These are phyloP conservation scores for Parmelia sp. DNA, from an alignment of 495 filamentous ascomycete species.

Conservation along the genomic window DNA sequence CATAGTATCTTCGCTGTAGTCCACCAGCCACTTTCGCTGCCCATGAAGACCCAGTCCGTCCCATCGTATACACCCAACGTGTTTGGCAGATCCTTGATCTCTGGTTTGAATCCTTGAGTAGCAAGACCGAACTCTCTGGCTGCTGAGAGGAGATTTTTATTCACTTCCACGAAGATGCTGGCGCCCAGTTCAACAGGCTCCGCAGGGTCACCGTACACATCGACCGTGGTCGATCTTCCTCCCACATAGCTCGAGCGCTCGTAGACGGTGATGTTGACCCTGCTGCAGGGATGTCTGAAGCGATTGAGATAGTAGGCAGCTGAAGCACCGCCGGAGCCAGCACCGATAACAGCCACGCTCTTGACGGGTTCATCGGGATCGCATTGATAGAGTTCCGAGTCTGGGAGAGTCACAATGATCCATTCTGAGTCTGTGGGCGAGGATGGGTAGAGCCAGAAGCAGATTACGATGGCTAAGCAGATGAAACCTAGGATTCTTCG, in stretches of 20 bases:
- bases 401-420: neutral
- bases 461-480: neutral
- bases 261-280: slow-evolving; percentile 76
- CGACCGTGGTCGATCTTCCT: slow-evolving; percentile 82
- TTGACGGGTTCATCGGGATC: slow-evolving; percentile 26
- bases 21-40: slow-evolving; percentile 65
- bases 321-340: slow-evolving; percentile 83
- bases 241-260: slow-evolving; percentile 76
- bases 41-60: slow-evolving; percentile 60
- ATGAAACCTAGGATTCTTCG: neutral
- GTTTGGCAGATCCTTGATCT: slow-evolving; percentile 36
- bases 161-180: slow-evolving; percentile 85
- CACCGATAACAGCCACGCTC: slow-evolving; percentile 49
- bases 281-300: slow-evolving; percentile 43
- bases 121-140: slow-evolving; percentile 64
- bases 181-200: slow-evolving; percentile 82
- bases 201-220: slow-evolving; percentile 63
- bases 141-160: slow-evolving; percentile 72
- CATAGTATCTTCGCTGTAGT: slow-evolving; percentile 70
- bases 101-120: slow-evolving; percentile 33
- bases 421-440: neutral
- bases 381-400: slow-evolving; percentile 5
- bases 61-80: slow-evolving; percentile 84
- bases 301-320: slow-evolving; percentile 74
- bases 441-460: neutral